Conservation (phyloP, 805 yeast species). For the Tetrapisispora fleetii region DNA sequence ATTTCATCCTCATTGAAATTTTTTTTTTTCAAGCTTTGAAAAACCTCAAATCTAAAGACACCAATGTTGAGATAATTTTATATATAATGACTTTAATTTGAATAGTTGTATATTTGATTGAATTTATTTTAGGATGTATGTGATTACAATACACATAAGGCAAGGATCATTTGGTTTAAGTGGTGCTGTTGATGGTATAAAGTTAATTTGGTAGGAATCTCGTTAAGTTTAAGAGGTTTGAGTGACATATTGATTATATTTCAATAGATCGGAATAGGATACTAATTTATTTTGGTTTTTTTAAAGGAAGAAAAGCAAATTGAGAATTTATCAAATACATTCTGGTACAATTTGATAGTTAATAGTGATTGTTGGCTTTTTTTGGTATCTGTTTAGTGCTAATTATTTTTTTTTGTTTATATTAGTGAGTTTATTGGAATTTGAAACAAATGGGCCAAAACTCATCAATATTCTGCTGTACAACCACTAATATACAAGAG, state of each 20-base stretch:
- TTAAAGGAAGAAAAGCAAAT: too few relatives aligned
- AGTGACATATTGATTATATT: background rate
- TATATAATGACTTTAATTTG: background rate
- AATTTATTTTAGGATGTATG: too few relatives aligned
- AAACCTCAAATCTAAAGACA: background rate
- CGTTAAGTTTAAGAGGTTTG: background rate
- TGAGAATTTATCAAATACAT: too few relatives aligned
- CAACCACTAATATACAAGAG: background rate
- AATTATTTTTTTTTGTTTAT: background rate
- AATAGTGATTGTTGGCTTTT: too few relatives aligned
- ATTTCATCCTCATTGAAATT: too few relatives aligned
- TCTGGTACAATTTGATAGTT: too few relatives aligned
- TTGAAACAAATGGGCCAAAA: conserved; percentile 1
- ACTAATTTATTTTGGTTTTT: too few relatives aligned
- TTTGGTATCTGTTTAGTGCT: background rate
- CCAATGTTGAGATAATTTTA: background rate
- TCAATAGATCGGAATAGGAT: background rate
- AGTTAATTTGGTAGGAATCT: background rate
- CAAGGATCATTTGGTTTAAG: background rate
- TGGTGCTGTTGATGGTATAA: too few relatives aligned
- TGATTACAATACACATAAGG: too few relatives aligned
- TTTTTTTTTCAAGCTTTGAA: background rate
- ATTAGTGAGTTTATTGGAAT: background rate
- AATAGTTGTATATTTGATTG: background rate
- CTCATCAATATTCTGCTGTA: background rate